Evolutionary conservation across 306 rosid species (phyloP), one percentile per base, ranked within the genome.

Genomic region (Purshia tridentata): DNA sequence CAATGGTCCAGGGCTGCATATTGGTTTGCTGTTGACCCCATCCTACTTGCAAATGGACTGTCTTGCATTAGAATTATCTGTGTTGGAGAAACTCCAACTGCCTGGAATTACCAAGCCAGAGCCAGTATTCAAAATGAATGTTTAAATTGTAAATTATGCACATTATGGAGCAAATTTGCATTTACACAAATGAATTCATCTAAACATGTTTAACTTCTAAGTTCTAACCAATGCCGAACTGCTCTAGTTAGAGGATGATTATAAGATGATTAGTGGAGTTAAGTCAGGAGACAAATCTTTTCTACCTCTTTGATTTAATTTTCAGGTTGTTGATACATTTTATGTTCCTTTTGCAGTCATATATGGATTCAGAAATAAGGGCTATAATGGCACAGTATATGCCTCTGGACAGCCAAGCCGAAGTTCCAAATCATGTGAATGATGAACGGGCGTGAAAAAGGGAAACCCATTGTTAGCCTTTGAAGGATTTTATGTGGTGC

Each of bases 381-480:
- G 98, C 98, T 47, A 93, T 93, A 77, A 94, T 94, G 98, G 97
- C 98, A 76, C 98, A 94, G 78, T 94, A 94, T 75, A 94, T 94
- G 97, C 98, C 98, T 53, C 85, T 94, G 76, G 98, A 94, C 88
- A 91, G 97, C 87, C 98, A 94, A 83, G 86, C 68, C 15, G 98
- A 83, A 78, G 86, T 88, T 70, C 90, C 91, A 23, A 91, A 88
- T 78, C 92, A 91, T 39, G 89, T 79, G 53, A 73, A 72, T 9
- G 92, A 84, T 0, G 92, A 84, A 60, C 91, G 83, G 56, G 85
- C 91, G 3, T 91, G 85, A 87, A 80, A 69, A 37, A 64, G 49
- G 59, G 29, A 56, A 77, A 10, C 42, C 40, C 67, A 47, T 64
- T 46, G 29, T 22, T 54, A 71, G 55, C 41, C 60, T 55, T 55